Conservation (phyloP, 768 basidiomycete genomes). For the Hemileccinum rubropunctum region DNA sequence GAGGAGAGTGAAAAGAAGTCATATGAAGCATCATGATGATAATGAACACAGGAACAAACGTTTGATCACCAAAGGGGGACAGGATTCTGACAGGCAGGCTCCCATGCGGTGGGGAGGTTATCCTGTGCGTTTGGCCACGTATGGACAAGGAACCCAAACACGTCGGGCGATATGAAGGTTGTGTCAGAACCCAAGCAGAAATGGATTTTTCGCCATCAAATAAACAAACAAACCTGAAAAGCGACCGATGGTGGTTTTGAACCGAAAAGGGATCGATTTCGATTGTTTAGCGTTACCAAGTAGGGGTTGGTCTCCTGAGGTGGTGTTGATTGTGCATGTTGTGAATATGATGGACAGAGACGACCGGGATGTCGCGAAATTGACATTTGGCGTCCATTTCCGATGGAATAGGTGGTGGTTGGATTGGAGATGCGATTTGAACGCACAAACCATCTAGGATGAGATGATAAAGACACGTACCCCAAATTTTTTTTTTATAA, state of each 20-base stretch:
- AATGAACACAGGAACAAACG: not conserved
- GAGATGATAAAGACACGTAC: too few species aligned
- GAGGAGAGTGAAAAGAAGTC: not conserved
- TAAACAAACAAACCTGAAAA: too few species aligned
- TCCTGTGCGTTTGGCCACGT: too few species aligned
- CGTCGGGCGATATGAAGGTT: too few species aligned
- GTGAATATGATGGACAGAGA: too few species aligned
- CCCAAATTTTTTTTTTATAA: too few species aligned
- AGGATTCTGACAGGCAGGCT: not conserved
- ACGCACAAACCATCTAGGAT: too few species aligned
- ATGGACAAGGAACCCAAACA: too few species aligned
- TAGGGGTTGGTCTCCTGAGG: constrained; percentile 17
- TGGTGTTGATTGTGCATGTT: not conserved
- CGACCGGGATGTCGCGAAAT: too few species aligned
- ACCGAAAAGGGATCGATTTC: not conserved
- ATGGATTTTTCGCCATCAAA: too few species aligned
- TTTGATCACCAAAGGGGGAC: not conserved
- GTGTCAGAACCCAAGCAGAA: too few species aligned
- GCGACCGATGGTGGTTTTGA: too few species aligned
- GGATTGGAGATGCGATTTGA: constrained; percentile 9
- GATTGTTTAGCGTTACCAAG: constrained; percentile 14
- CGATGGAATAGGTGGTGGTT: constrained; percentile 5
- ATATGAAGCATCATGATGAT: not conserved
- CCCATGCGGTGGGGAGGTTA: not conserved
- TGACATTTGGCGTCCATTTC: constrained; percentile 20